Evolutionary conservation across 441 rosid genomes (phyloP), one percentile per base, ranked within the genome.

Genomic region (Raphanus hybrid): DNA sequence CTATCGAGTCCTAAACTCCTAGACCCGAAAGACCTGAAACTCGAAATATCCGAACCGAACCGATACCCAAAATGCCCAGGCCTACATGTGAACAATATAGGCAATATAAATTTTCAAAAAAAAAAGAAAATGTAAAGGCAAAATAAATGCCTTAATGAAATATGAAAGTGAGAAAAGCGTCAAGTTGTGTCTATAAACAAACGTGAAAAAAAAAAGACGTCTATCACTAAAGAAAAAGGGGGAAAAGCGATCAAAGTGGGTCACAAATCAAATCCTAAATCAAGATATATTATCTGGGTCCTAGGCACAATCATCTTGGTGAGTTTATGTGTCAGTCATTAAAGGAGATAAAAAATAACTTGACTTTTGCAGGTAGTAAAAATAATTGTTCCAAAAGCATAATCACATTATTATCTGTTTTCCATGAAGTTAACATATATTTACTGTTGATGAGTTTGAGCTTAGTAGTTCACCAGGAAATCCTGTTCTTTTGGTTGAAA

Each of bases 241-340:
- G 34, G 18, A 74, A 81, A 81, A 79, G 59, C 66, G 60, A 70
- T 69, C 61, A 62, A 68, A 75, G 74, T 75, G 81, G 81, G 80
- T 77, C 77, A 82, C 72, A 60, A 48, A 74, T 63, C 70, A 80
- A 64, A 67, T 73, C 79, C 79, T 29, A 54, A 65, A 75, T 69
- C 69, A 63, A 84, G 78, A 78, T 78, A 61, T 82, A 71, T 68
- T 32, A 11, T 32, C 11, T 64, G 68, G 67, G 71, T 71, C 81
- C 71, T 73, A 79, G 71, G 75, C 78, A 67, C 41, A 73, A 63
- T 76, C 60, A 79, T 82, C 79, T 63, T 62, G 66, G 67, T 69
- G 71, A 73, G 72, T 69, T 76, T 69, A 45, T 64, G 76, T 72
- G 78, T 67, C 75, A 52, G 16, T 37, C 37, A 35, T 5, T 45